Evolutionary conservation across 805 yeast species (phyloP).

Genomic region (Ogataea corticis): DNA sequence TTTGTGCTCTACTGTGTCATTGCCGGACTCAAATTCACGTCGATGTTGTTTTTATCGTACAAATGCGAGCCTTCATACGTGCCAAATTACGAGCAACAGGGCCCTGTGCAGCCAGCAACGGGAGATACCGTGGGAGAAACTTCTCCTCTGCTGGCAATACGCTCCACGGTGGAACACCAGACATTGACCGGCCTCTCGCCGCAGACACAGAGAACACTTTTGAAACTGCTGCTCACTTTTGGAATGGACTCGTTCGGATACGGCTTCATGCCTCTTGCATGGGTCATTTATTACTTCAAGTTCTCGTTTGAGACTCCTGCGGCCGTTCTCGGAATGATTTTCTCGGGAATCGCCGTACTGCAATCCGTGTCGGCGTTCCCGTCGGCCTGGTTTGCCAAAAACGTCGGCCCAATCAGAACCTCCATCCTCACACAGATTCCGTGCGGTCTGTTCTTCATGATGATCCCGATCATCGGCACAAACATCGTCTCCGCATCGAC

Average conservation of each 20-base stretch:
- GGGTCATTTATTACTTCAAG: slow-evolving; percentile 83
- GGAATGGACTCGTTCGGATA: slow-evolving; percentile 86
- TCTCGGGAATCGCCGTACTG: slow-evolving; percentile 61
- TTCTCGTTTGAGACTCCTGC: slow-evolving; percentile 55
- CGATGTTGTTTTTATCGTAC: slow-evolving; percentile 51
- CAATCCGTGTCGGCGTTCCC: slow-evolving; percentile 74
- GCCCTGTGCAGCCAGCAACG: neutral
- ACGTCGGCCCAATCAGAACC: slow-evolving; percentile 77
- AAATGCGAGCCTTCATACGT: slow-evolving; percentile 48
- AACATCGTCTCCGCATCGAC: slow-evolving; percentile 45
- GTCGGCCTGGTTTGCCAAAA: slow-evolving; percentile 67
- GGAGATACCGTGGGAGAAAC: slow-evolving; percentile 9
- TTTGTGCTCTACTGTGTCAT: slow-evolving; percentile 57
- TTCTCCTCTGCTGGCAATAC: slow-evolving; percentile 19
- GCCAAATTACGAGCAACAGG: slow-evolving; percentile 24
- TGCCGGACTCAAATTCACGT: slow-evolving; percentile 51
- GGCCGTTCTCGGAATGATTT: slow-evolving; percentile 61
- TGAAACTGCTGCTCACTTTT: slow-evolving; percentile 57
- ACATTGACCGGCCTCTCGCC: slow-evolving; percentile 41
- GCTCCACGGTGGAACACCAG: slow-evolving; percentile 24
- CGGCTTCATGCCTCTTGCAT: slow-evolving; percentile 86
- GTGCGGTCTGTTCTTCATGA: slow-evolving; percentile 62
- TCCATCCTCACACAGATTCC: slow-evolving; percentile 76
- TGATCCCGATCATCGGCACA: slow-evolving; percentile 48
- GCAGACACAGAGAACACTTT: slow-evolving; percentile 43